Base-by-base conservation (phyloP, 352 stramenopile genomes). In the Pythium apleroticum region DNA sequence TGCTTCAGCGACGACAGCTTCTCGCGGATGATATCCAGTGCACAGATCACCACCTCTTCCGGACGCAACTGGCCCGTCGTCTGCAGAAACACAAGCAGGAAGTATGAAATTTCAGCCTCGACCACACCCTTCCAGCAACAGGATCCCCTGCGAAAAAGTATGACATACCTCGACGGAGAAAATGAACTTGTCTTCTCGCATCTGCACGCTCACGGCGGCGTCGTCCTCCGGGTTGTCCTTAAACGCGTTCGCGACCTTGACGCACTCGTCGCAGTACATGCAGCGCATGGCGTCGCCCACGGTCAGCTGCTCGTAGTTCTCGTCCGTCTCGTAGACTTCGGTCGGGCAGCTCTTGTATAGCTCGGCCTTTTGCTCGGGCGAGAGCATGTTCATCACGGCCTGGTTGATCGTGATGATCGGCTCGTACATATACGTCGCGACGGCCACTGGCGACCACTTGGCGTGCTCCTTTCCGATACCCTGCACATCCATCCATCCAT, bases 401-500 rank as follows among this genome's bases (percentile, higher is more conserved):
- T 93, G 83, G 68, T 97, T 97, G 15, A 97, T 75, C 58, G 78
- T 94, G 60, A 97, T 95, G 65, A 94, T 93, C 53, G 89, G 87
- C 56, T 97, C 88, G 68, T 95, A 96, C 80, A 92, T 95, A 71
- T 97, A 98, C 37, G 94, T 98, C 15, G 95, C 96, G 7, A 98
- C 94, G 0, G 91, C 93, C 43, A 99, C 96, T 3, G 97, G 96
- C 39, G 85, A 98, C 96, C 96, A 99, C 84, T 99, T 99, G 65
- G 96, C 93, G 72, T 99, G 97, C 74, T 98, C 96, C 76, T 99
- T 99, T 71, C 86, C 90, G 41, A 98, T 97, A 9, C 97, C 96
- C 86, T 97, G 86, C 22, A 55, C n/a, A 46, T n/a, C 3, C n/a
- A n/a, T n/a, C n/a, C n/a, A n/a, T n/a, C n/a, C n/a, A n/a, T n/a